phyloP scores from a whole-genome alignment of 441 rosid genomes.

The Adansonia rubrostipa region DNA sequence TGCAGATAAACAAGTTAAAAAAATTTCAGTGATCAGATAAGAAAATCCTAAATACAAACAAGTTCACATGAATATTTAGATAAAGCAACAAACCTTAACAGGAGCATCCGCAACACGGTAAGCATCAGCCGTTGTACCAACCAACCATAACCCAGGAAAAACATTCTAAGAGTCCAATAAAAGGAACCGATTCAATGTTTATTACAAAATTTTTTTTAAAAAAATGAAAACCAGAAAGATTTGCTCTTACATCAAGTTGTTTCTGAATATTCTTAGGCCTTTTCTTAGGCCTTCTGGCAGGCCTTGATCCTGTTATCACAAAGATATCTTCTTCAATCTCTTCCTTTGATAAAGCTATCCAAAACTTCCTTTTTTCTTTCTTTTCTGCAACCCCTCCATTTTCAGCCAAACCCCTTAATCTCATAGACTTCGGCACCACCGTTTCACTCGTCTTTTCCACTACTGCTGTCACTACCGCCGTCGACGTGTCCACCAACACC shows the following conservation, averaged over 20 bases:
- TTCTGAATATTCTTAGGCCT: slow-evolving; percentile 76
- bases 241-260: slow-evolving; percentile 64
- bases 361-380: slow-evolving; percentile 72
- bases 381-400: slow-evolving; percentile 47
- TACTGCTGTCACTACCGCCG: slow-evolving; percentile 27
- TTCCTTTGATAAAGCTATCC: slow-evolving; percentile 77
- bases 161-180: slow-evolving; percentile 43
- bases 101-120: slow-evolving; percentile 59
- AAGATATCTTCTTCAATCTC: slow-evolving; percentile 93
- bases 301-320: slow-evolving; percentile 75
- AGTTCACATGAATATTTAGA: not conserved
- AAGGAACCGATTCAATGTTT: not conserved
- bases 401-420: slow-evolving; percentile 64
- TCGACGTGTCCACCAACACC: slow-evolving; percentile 29
- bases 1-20: slow-evolving; percentile 26
- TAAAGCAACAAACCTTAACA: slow-evolving; percentile 49
- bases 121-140: slow-evolving; percentile 77
- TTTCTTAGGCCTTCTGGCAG: slow-evolving; percentile 78
- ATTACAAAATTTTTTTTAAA: too few relatives aligned
- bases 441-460: slow-evolving; percentile 28
- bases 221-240: not conserved
- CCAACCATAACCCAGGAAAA: slow-evolving; percentile 86
- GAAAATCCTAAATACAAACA: not conserved
- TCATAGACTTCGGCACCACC: slow-evolving; percentile 58
- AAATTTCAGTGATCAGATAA: not conserved